Evolutionary conservation across 768 basidiomycete genomes (phyloP).

Genomic region (Solioccasus polychromus): DNA sequence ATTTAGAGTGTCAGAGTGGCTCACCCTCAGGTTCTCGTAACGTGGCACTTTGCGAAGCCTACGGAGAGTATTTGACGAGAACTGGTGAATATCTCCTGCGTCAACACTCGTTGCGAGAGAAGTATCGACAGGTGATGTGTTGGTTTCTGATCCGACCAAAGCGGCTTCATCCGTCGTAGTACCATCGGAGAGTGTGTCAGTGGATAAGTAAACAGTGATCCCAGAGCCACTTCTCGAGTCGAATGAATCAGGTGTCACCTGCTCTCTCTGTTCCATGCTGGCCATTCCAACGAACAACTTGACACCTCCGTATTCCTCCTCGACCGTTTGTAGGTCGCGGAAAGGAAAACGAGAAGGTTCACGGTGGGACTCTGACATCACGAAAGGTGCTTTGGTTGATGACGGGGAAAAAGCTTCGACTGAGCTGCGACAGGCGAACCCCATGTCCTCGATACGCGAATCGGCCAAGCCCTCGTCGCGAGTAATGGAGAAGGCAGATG

Average conservation of each 20-base stretch:
- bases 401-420: background rate
- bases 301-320: slow-evolving; percentile 2
- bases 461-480: background rate
- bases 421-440: no score
- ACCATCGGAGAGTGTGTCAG: slow-evolving; percentile 2
- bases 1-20: background rate
- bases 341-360: background rate
- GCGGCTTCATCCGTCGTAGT: background rate
- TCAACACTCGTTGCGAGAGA: slow-evolving; percentile 23
- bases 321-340: slow-evolving; percentile 1
- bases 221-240: background rate
- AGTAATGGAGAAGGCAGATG: background rate
- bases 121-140: slow-evolving; percentile 2
- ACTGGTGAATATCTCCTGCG: background rate
- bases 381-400: background rate
- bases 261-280: background rate
- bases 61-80: background rate
- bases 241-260: background rate
- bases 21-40: slow-evolving; percentile 20
- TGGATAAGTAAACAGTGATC: slow-evolving; percentile 6
- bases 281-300: background rate
- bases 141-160: background rate
- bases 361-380: background rate
- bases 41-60: slow-evolving; percentile 17
- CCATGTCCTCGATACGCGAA: background rate